These are phyloP conservation scores for Boletus rex-veris DNA, from an alignment of 768 basidiomycete species.

Conservation along the genomic window DNA sequence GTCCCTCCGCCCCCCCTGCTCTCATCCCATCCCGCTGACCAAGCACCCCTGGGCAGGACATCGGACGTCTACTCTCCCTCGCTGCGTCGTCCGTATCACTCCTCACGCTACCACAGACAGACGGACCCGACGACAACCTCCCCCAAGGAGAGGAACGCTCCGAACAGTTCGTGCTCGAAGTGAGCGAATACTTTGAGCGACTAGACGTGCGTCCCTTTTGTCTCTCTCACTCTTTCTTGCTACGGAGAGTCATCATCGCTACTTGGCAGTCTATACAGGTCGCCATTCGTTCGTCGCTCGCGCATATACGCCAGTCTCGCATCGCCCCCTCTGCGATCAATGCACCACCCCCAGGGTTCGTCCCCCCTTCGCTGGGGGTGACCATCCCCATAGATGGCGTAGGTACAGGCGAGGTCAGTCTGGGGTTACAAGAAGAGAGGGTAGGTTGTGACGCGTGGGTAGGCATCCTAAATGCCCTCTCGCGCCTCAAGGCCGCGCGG, in stretches of 20 bases:
- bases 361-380: slow-evolving; percentile 77
- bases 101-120: slow-evolving; percentile 80
- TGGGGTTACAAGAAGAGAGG: slow-evolving; percentile 75
- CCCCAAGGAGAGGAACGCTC: slow-evolving; percentile 82
- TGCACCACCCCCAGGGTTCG: slow-evolving; percentile 66
- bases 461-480: slow-evolving; percentile 65
- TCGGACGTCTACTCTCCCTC: slow-evolving; percentile 67
- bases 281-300: slow-evolving; percentile 72
- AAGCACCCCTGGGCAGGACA: slow-evolving; percentile 47
- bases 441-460: slow-evolving; percentile 77
- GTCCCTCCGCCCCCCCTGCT: not conserved
- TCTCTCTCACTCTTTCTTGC: not conserved
- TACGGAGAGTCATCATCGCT: not conserved
- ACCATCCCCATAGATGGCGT: slow-evolving; percentile 50
- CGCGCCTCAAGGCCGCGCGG: slow-evolving; percentile 51
- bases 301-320: slow-evolving; percentile 76
- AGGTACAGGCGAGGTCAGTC: slow-evolving; percentile 35
- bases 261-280: slow-evolving; percentile 63
- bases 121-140: slow-evolving; percentile 59
- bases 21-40: not conserved
- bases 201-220: slow-evolving; percentile 55
- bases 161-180: slow-evolving; percentile 81
- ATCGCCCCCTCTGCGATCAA: slow-evolving; percentile 88
- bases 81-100: slow-evolving; percentile 78
- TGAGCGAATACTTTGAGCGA: slow-evolving; percentile 81